phyloP scores from a whole-genome alignment of 192 early-diverging fungal species.

The Gryganskiella cystojenkinii region DNA sequence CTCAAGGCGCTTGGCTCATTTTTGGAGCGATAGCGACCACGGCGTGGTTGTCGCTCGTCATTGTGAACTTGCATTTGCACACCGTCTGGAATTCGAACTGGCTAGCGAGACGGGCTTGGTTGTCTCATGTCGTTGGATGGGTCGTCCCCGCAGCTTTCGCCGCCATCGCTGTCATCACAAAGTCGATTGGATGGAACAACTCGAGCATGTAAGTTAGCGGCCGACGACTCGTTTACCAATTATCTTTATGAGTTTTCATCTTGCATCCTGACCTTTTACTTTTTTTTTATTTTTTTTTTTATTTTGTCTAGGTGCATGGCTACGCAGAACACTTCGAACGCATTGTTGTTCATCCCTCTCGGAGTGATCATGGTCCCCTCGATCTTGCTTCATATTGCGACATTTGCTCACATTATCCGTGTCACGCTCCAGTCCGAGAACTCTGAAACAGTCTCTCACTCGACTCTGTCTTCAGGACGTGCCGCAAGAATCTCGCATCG shows the following conservation, averaged over 20 bases:
- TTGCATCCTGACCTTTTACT: background rate
- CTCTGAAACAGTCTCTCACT: conserved; percentile 21
- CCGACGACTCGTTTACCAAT: conserved; percentile 20
- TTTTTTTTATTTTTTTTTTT: conserved; percentile 23
- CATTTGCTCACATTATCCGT: conserved; percentile 57
- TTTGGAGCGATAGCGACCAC: conserved; percentile 52
- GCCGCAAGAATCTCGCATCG: conserved; percentile 33
- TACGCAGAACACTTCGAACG: conserved; percentile 9
- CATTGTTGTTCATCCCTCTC: conserved; percentile 53
- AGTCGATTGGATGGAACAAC: conserved; percentile 55
- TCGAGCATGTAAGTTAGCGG: conserved; percentile 44
- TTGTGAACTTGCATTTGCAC: conserved; percentile 54
- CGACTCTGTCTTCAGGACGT: conserved; percentile 12
- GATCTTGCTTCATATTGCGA: conserved; percentile 54
- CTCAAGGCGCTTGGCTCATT: conserved; percentile 52
- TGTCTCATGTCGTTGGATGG: conserved; percentile 55
- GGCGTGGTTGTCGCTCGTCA: conserved; percentile 48
- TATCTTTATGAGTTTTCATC: conserved; percentile 16
- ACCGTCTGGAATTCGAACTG: conserved; percentile 61
- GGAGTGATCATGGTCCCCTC: conserved; percentile 53
- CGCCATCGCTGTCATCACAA: conserved; percentile 39
- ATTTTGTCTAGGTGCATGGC: conserved; percentile 25
- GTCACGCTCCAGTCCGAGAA: conserved; percentile 23
- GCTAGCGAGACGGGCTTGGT: conserved; percentile 44
- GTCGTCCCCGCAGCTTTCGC: conserved; percentile 45